Conservation (phyloP, 1,284 basidiomycete genomes). For the Cerrena zonata region DNA sequence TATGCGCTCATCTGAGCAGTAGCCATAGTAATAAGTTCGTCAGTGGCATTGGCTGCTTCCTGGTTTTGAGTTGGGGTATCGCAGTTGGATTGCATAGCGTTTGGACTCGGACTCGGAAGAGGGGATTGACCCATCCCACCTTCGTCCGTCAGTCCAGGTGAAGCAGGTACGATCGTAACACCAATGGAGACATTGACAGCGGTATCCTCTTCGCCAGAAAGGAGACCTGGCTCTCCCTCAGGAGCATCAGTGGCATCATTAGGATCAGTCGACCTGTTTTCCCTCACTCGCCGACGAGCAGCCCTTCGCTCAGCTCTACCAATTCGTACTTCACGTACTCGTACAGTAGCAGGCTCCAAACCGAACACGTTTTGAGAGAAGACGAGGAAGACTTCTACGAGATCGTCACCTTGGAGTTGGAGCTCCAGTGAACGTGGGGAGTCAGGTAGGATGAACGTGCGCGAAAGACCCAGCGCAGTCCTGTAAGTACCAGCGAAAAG, state of each 20-base stretch:
- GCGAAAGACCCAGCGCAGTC: constrained; percentile 70
- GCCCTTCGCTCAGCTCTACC: constrained; percentile 79
- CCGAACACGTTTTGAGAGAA: constrained; percentile 87
- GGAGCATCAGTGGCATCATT: constrained; percentile 24
- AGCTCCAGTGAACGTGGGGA: constrained; percentile 79
- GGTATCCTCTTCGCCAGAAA: constrained; percentile 50
- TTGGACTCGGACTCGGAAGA: constrained; percentile 14
- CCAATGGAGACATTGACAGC: constrained; percentile 61
- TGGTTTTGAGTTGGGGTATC: constrained; percentile 16
- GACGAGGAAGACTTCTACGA: constrained; percentile 82
- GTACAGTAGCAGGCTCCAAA: constrained; percentile 80
- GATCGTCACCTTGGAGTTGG: constrained; percentile 84
- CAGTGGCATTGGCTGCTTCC: constrained; percentile 33
- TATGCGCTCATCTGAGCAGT: constrained; percentile 72
- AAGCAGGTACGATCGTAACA: constrained; percentile 42
- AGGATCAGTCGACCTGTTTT: constrained; percentile 39
- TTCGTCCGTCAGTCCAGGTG: constrained; percentile 11
- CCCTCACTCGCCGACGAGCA: constrained; percentile 67
- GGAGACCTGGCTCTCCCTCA: constrained; percentile 39
- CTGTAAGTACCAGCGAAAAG: constrained; percentile 82
- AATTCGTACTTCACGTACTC: constrained; percentile 84
- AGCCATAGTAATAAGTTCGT: constrained; percentile 65
- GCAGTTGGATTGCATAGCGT: constrained; percentile 15
- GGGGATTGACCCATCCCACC: constrained; percentile 11
- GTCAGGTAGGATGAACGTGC: constrained; percentile 84